Evolutionary conservation across 148 eudicot species (phyloP), one percentile per base, ranked within the genome.

Genomic region (Camellia lanceoleosa): DNA sequence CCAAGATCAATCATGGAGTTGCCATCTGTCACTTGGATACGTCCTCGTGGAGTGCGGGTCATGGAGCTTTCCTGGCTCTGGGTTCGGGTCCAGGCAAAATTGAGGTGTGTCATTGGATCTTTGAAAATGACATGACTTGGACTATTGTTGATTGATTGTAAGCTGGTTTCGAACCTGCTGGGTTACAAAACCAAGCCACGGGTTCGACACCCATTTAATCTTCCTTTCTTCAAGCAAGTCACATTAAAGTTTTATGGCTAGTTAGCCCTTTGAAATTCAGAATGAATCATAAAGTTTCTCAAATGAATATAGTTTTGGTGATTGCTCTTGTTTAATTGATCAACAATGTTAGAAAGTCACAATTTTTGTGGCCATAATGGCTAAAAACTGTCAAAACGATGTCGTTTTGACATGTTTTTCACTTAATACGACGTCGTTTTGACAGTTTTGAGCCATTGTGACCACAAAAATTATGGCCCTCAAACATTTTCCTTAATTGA

Each of bases 81-180:
- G 98, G 98, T 58, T 81, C 93, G 71, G 84, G 90, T 73, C 98
- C 98, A 3, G 97, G 98, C 5, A 88, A 91, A 79, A 94, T 94
- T 44, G 98, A 94, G 82, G 98, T 94, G 13, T 94, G 98, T 61
- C 98, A 94, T 76, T 94, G 98, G 98, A 94, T 94, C 67, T 94
- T 92, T 79, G 98, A 94, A 86, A 94, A 92, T 79, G 98, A 94
- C 75, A 86, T 94, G 86, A 89, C 94, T 55, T 94, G 98, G 98
- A 78, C 91, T 4, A 76, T 77, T 58, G 94, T 88, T 8, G 95
- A 91, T 89, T 89, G 74, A 80, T 8, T 12, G 14, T 55, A 12
- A 55, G 14, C 59, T 55, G 59, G 59, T 11, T 55, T 55, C 59
- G 20, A 60, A 60, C 20, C 19, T 15, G 20, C 4, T 18, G 64